A percentile compares a stretch with the other conserved stretches of the same genome.
Evolutionary conservation across 116 monocot species (phyloP).

Genomic region (Cymodocea nodosa): DNA sequence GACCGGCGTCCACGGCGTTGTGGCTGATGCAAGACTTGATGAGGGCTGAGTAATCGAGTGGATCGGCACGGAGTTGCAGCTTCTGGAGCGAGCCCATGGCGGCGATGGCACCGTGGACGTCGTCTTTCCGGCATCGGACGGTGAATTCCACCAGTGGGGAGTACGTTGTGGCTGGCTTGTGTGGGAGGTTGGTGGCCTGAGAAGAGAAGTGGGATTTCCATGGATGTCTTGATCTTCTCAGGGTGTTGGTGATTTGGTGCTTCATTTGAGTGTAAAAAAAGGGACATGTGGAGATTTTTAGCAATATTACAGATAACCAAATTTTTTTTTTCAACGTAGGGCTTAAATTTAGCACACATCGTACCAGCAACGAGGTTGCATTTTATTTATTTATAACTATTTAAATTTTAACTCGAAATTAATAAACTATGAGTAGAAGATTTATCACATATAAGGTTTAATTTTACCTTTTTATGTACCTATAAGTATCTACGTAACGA

Average conservation of each 20-base stretch:
- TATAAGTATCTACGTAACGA: no score
- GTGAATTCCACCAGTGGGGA: constrained; percentile 18
- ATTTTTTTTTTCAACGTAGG: no score
- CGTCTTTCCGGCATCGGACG: constrained; percentile 26
- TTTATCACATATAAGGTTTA: no score
- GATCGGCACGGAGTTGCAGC: constrained; percentile 31
- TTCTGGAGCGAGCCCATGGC: constrained; percentile 32
- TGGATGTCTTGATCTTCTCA: not conserved
- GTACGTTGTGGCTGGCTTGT: not conserved
- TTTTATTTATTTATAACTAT: no score
- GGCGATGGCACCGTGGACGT: constrained; percentile 29
- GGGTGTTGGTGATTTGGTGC: not conserved
- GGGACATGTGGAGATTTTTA: no score
- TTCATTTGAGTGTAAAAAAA: no score
- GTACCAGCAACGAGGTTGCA: no score
- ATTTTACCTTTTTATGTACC: no score
- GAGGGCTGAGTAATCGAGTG: constrained; percentile 40
- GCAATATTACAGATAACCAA: no score
- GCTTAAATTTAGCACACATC: no score
- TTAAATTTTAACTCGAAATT: no score
- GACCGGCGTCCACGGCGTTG: constrained; percentile 23
- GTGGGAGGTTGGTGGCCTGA: not conserved
- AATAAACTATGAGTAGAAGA: no score
- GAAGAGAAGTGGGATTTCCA: constrained; percentile 5
- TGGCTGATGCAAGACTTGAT: constrained; percentile 49